Base-by-base conservation (phyloP, 163 green algal genomes). In the Scenedesmus sp. region DNA sequence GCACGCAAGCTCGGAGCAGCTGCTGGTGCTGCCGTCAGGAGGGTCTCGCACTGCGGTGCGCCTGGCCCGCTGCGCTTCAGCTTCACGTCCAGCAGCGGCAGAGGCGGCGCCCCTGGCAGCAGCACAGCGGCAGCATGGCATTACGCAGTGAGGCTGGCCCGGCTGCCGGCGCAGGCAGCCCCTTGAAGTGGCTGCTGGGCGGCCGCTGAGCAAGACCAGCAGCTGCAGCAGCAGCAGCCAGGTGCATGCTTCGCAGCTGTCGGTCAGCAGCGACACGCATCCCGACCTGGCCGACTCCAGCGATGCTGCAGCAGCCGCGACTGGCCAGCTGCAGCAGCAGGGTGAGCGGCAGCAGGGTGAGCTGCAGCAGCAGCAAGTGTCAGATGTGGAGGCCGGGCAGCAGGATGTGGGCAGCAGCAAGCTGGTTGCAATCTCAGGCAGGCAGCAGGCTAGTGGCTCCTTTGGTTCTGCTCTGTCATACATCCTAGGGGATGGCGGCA, bases 51-150 rank as follows among this genome's bases (percentile, higher is more conserved):
- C 30, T 76, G 65, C 65, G 2, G 40, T 76, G 30, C 65, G 20
- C 7, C 9, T 30, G 81, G 49, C 0, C n/a, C 81, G 18, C 2
- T 76, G 65, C 65, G 26, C 6, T 18, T 49, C 15, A 83, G 73
- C 37, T 83, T 83, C 35, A 83, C 73, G 1, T 83, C 73, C 3
- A 42, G 70, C 26, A 20, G 70, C 26, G 33, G 72, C 72, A n/a
- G n/a, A 20, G 73, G 33, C 37, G 73, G 33, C 12, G 35, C 13
- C 20, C 18, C 37, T 4, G 73, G 33, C 73, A 83, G 73, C 73
- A 83, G 73, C 73, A 83, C 1, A 83, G 73, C 37, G 73, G 73
- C 73, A 83, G 73, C 33, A 83, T 83, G 73, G 37, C 73, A 49
- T 35, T 83, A 24, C 73, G 37, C 20, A 83, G 73, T 83, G 73